A percentile compares a stretch with the other conserved stretches of the same genome.
Evolutionary conservation across 2,329 filamentous ascomycete genomes (phyloP).

Genomic region (Metarhizium anisopliae): DNA sequence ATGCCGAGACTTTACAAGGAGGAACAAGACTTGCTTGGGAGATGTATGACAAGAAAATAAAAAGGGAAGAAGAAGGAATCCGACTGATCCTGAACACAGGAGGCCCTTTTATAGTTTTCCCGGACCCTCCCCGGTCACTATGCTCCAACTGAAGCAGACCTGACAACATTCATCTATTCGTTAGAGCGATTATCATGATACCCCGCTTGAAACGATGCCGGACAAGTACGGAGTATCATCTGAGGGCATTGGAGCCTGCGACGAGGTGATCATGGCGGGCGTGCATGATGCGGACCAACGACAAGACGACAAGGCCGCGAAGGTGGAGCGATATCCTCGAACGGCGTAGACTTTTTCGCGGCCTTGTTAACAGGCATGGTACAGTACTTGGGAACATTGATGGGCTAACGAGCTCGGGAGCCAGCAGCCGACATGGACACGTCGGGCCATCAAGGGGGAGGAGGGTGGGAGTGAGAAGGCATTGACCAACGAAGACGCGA

Average conservation of each 20-base stretch:
- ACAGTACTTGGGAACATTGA: background rate
- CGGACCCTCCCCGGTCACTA: conserved; percentile 22
- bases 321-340: conserved; percentile 11
- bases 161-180: conserved; percentile 35
- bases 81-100: conserved; percentile 34
- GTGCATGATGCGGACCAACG: conserved; percentile 25
- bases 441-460: conserved; percentile 5
- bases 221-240: conserved; percentile 16
- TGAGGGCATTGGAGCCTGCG: conserved; percentile 16
- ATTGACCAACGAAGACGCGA: conserved; percentile 3
- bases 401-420: conserved; percentile 6
- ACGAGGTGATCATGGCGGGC: conserved; percentile 24
- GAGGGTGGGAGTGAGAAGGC: conserved; percentile 15
- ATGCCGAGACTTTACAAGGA: background rate
- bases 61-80: conserved; percentile 45
- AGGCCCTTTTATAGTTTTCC: conserved; percentile 57
- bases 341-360: background rate
- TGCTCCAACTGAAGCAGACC: conserved; percentile 30
- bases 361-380: background rate
- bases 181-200: conserved; percentile 21
- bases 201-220: conserved; percentile 30
- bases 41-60: conserved; percentile 8
- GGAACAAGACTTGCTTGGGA: conserved; percentile 1
- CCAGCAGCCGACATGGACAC: conserved; percentile 2
- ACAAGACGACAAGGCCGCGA: conserved; percentile 16